A percentile compares a stretch with the other conserved stretches of the same genome.
These are phyloP conservation scores for Colletotrichum trifolii DNA, from an alignment of 2,329 filamentous ascomycete genomes.

Conservation along the genomic window DNA sequence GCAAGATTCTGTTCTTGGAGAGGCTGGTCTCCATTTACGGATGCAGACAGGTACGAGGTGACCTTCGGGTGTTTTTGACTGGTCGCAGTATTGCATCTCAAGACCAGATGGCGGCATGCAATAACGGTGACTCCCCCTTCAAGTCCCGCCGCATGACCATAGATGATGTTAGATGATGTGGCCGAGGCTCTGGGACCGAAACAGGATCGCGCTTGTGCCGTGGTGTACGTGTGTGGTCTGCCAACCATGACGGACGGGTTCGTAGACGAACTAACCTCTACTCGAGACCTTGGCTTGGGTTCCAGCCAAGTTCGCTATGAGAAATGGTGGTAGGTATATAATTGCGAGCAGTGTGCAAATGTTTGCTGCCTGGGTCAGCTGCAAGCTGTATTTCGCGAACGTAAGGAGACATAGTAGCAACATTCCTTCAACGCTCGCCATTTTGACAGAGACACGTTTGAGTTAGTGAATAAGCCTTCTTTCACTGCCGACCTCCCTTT, in stretches of 20 bases:
- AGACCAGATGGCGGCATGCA: neutral
- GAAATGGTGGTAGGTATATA: slow-evolving; percentile 50
- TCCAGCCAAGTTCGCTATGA: slow-evolving; percentile 47
- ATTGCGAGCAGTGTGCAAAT: too few relatives aligned
- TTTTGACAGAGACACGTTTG: too few relatives aligned
- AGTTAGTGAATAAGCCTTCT: too few relatives aligned
- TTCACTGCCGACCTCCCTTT: too few relatives aligned
- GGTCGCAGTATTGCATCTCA: slow-evolving; percentile 29
- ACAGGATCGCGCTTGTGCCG: slow-evolving; percentile 48
- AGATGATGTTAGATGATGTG: slow-evolving; percentile 58
- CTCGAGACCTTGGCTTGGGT: slow-evolving; percentile 41
- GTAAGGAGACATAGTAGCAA: too few relatives aligned
- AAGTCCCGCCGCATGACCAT: slow-evolving; percentile 54
- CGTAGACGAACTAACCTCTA: slow-evolving; percentile 57
- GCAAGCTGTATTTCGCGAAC: too few relatives aligned
- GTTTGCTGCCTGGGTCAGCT: too few relatives aligned
- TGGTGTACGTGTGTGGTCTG: slow-evolving; percentile 76
- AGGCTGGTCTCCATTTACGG: slow-evolving; percentile 57
- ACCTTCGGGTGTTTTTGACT: slow-evolving; percentile 61
- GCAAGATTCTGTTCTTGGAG: slow-evolving; percentile 62
- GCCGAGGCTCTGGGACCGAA: slow-evolving; percentile 50
- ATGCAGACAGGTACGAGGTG: slow-evolving; percentile 50
- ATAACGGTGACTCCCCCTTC: slow-evolving; percentile 44
- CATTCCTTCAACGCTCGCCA: too few relatives aligned
- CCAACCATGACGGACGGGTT: slow-evolving; percentile 76